These are phyloP conservation scores for Apophysomyces trapeziformis DNA, from an alignment of 371 early-diverging fungal genomes.

Conservation along the genomic window DNA sequence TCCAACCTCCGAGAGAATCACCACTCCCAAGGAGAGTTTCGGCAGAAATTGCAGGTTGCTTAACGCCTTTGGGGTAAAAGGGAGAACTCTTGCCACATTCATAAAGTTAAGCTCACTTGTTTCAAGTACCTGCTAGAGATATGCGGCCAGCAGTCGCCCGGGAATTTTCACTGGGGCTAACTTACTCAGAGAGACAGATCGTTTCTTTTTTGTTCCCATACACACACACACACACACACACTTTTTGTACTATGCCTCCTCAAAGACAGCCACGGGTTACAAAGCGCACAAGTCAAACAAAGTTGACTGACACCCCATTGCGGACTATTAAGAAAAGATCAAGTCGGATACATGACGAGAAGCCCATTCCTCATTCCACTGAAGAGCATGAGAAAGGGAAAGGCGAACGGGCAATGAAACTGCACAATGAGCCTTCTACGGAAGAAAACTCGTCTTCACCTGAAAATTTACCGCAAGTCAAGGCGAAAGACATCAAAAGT, in stretches of 20 bases:
- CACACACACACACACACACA: too few species aligned
- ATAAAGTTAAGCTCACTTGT: too few species aligned
- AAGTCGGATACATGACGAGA: background rate
- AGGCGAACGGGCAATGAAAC: background rate
- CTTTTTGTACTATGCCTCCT: background rate
- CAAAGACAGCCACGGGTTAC: background rate
- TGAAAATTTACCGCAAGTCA: background rate
- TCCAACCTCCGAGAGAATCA: too few species aligned
- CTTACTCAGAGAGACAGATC: too few species aligned
- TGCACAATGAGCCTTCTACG: background rate
- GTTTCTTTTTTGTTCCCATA: too few species aligned
- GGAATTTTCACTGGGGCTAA: too few species aligned
- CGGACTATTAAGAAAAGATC: background rate
- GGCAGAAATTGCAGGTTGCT: too few species aligned
- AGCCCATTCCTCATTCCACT: background rate
- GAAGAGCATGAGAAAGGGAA: background rate
- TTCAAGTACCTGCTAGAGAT: too few species aligned
- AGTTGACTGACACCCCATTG: background rate
- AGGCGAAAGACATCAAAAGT: conserved; percentile 7
- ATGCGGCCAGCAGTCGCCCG: too few species aligned
- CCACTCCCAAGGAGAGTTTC: too few species aligned
- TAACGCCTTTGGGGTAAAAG: too few species aligned
- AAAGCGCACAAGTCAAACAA: background rate
- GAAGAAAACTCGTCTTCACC: background rate
- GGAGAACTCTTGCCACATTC: too few species aligned